Evolutionary conservation across 164 flowering plant genomes (phyloP), one percentile per base, ranked within the genome.

Genomic region (Piper longum): DNA sequence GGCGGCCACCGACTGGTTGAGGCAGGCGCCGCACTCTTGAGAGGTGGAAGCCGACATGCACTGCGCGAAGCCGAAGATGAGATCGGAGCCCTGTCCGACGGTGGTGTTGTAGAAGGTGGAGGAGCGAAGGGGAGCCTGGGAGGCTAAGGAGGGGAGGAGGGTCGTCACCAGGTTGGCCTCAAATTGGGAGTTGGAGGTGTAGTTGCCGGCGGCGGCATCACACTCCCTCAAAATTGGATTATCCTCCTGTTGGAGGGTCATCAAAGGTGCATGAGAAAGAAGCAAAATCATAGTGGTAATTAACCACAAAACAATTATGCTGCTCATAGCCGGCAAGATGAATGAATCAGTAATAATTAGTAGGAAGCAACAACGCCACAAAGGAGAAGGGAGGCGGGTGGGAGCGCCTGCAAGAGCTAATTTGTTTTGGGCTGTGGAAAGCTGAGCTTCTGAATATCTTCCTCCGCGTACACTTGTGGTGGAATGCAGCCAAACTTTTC

Each of bases 161-260:
- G 60, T n/a, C 4, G 9, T 56, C 56, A 26, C 36, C 43, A 73
- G 73, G 56, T 69, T 73, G 42, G 61, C 8, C 36, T 66, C 16
- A 48, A 56, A 73, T 26, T 18, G 58, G 60, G 70, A 66, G 17
- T 61, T 48, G 39, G 41, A 16, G 3, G 69, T 57, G 64, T 61
- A 73, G 39, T 57, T 52, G 12, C 41, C 14, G 9, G 58, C 5
- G 18, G 36, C 17, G 58, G 54, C 16, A 4, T 18, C 1, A 44
- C 64, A 62, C 6, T 17, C 3, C 16, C 9, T 3, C 19, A 63
- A 41, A 36, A 41, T 39, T 0, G 57, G 65, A 1, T 63, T 17
- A 54, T 54, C 26, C 14, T 36, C 41, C 41, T 36, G 41, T 60
- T n/a, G 42, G n/a, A 17, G n/a, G n/a, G 13, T 39, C 8, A 5